Conservation (phyloP, 2,329 filamentous ascomycete genomes). For the Alternaria infectoria region DNA sequence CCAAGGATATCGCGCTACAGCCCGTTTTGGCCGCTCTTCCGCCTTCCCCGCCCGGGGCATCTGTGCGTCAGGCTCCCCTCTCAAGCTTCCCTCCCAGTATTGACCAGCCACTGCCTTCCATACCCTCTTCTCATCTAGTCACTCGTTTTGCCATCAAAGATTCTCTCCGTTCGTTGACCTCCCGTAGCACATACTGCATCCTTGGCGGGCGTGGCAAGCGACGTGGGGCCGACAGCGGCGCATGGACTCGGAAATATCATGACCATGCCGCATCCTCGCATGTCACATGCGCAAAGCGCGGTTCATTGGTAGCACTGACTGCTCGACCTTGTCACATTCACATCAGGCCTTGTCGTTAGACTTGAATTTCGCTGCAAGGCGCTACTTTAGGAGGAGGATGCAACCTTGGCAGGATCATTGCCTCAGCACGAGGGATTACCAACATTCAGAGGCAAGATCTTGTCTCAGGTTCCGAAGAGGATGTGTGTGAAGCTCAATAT, state of each 20-base stretch:
- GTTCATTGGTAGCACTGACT: background rate
- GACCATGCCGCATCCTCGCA: background rate
- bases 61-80: background rate
- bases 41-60: background rate
- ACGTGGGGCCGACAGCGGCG: background rate
- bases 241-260: background rate
- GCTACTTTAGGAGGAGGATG: background rate
- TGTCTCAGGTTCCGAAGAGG: background rate
- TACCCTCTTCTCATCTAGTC: background rate
- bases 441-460: background rate
- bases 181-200: background rate
- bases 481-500: background rate
- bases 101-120: background rate
- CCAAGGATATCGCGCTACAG: background rate
- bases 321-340: background rate
- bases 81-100: background rate
- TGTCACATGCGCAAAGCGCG: background rate
- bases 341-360: background rate
- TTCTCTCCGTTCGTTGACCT: background rate
- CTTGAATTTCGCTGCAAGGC: background rate
- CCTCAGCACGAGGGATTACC: background rate
- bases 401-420: background rate
- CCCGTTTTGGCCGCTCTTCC: background rate
- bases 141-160: background rate
- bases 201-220: background rate